phyloP scores from a whole-genome alignment of 2,329 filamentous ascomycete genomes.

The Amesomyces nigricolor region DNA sequence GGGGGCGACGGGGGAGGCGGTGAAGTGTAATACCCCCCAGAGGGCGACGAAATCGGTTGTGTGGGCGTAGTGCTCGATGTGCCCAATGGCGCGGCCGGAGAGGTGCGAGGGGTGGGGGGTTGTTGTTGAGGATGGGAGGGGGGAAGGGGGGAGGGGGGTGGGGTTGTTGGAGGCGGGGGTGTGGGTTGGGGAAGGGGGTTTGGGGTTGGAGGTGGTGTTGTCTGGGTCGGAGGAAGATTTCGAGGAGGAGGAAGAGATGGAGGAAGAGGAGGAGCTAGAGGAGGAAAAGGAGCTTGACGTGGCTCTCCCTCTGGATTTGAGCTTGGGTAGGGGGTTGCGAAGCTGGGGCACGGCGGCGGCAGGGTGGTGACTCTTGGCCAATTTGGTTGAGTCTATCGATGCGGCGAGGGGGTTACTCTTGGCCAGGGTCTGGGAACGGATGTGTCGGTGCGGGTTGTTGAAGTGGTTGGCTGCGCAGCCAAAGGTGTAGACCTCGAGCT shows the following conservation, averaged over 20 bases:
- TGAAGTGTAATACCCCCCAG: slow-evolving; percentile 69
- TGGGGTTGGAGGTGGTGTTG: too few relatives aligned
- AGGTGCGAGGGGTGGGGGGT: slow-evolving; percentile 35
- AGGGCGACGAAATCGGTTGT: slow-evolving; percentile 66
- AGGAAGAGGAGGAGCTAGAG: neutral
- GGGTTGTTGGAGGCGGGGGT: neutral
- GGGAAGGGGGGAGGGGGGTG: neutral
- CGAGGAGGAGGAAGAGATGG: neutral
- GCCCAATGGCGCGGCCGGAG: slow-evolving; percentile 51
- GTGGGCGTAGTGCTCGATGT: slow-evolving; percentile 79
- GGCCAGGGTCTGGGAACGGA: slow-evolving; percentile 39
- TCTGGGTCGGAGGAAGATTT: neutral
- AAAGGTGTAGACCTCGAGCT: slow-evolving; percentile 74
- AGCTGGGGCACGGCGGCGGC: neutral
- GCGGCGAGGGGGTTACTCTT: slow-evolving; percentile 32
- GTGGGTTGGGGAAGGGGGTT: neutral
- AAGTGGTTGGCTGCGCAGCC: slow-evolving; percentile 76
- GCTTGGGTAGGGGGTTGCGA: neutral
- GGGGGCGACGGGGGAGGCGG: slow-evolving; percentile 37
- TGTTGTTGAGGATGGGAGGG: slow-evolving; percentile 27
- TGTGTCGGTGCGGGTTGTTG: slow-evolving; percentile 63
- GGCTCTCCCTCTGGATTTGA: neutral
- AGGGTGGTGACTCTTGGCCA: slow-evolving; percentile 13
- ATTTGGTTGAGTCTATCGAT: slow-evolving; percentile 33
- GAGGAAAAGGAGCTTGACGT: neutral